Evolutionary conservation across 2,329 filamentous ascomycete genomes (phyloP), one percentile per base, ranked within the genome.

Genomic region (Diaporthe sp.): DNA sequence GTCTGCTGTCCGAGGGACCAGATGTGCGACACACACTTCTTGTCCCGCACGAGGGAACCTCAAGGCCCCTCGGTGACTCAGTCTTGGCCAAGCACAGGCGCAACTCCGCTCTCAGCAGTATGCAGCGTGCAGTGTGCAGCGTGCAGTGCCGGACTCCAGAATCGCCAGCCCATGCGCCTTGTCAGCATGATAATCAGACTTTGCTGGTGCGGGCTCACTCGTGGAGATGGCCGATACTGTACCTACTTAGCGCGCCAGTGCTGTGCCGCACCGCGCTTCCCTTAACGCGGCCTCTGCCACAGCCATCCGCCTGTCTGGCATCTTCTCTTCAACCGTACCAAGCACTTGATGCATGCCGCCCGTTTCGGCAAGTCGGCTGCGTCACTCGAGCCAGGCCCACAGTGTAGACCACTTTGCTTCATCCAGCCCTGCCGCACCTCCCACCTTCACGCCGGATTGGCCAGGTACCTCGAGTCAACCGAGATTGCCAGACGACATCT

Each of bases 211-310:
- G 15, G 42, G 42, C 61, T 13, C 44, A 31, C 46, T 46, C 58
- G 22, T 39, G 71, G 58, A 39, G 17, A 72, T 55, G 58, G 37
- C 71, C 37, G 44, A 60, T 34, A 44, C 31, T 31, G 31, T 31
- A 31, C 6, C 44, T 34, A 34, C 6, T 34, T 34, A 46, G n/a
- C 71, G 71, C 71, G 71, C 39, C 71, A 73, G 71, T 73, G 71
- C 71, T 73, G 71, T 73, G 58, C 71, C 71, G 58, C 58, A 62
- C 15, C 37, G 58, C 71, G 58, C 71, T 73, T 73, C 71, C 53
- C 13, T 57, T 65, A 19, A 55, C 71, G 46, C 71, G 65, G 49
- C 34, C 49, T 12, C 37, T 62, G 34, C 39, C 49, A 46, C 17
- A 55, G 22, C 17, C 19, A 55, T 28, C 65, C 34, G n/a, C 49